Percentiles rank a stretch among this genome's conserved stretches.
Conservation (phyloP, 768 basidiomycete species). For the Boletus bicolor region DNA sequence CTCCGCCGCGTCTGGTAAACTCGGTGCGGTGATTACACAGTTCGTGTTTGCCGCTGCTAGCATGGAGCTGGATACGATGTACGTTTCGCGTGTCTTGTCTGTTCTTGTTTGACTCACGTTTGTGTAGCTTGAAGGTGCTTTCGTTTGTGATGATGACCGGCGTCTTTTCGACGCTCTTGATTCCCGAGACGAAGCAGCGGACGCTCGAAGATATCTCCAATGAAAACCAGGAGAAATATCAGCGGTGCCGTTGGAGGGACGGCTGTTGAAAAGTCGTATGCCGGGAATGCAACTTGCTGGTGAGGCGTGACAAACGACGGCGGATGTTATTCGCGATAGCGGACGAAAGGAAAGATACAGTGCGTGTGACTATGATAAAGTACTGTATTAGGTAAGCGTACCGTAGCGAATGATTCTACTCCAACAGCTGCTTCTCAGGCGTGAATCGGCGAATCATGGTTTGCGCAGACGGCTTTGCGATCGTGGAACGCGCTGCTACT, state of each 20-base stretch:
- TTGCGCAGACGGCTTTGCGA: not conserved
- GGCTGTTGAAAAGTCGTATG: not conserved
- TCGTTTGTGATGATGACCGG: conserved; percentile 82
- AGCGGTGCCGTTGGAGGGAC: not conserved
- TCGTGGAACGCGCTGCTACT: not conserved
- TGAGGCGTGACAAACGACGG: too few species aligned
- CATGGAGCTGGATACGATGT: not conserved
- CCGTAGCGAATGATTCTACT: too few species aligned
- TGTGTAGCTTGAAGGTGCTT: conserved; percentile 55
- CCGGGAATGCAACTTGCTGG: too few species aligned
- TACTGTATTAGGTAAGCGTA: too few species aligned
- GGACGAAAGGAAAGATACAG: too few species aligned
- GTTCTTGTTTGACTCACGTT: not conserved
- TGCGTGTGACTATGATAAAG: too few species aligned
- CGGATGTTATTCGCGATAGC: too few species aligned
- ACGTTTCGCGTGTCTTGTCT: not conserved
- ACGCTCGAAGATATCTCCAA: conserved; percentile 66
- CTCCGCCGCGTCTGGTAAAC: conserved; percentile 74
- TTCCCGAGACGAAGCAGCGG: conserved; percentile 68
- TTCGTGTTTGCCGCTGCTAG: conserved; percentile 30
- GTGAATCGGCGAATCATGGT: not conserved
- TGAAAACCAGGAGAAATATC: conserved; percentile 34
- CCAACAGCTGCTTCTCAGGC: too few species aligned
- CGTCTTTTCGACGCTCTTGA: conserved; percentile 68
- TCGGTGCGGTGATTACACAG: conserved; percentile 76